Conservation (phyloP, 106 monocot species). For the Acanthochlamys bracteata region DNA sequence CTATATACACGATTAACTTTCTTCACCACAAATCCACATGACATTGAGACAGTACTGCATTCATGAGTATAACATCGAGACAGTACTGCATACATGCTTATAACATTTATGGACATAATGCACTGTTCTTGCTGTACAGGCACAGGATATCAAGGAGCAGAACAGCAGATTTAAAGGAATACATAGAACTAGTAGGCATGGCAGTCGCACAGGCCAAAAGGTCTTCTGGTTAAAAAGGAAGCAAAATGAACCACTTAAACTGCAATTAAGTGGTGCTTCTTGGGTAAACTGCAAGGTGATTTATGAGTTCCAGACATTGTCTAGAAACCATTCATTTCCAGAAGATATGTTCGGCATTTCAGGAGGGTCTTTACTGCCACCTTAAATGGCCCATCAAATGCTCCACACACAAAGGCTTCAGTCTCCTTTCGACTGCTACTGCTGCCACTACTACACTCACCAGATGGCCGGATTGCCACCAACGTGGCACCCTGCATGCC, state of each 20-base stretch:
- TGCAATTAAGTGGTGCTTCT: background rate
- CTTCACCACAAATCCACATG: background rate
- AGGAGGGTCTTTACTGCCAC: constrained; percentile 46
- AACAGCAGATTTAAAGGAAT: background rate
- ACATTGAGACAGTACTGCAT: background rate
- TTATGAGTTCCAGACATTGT: too few species aligned
- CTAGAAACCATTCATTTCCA: constrained; percentile 94
- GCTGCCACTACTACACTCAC: constrained; percentile 23
- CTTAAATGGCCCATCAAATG: constrained; percentile 71
- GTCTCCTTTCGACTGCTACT: constrained; percentile 41
- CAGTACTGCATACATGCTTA: background rate
- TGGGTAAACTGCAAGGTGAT: too few species aligned
- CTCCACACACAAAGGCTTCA: constrained; percentile 41
- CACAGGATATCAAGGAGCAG: background rate
- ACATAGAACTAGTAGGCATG: constrained; percentile 2
- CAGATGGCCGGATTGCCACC: constrained; percentile 61
- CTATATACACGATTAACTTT: too few species aligned
- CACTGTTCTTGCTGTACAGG: constrained; percentile 17
- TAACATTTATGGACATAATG: background rate
- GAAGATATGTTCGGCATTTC: constrained; percentile 58
- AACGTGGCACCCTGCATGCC: constrained; percentile 77
- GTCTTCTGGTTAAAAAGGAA: background rate
- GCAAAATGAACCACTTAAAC: constrained; percentile 11
- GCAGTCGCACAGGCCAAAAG: background rate
- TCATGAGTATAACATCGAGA: background rate